These are phyloP conservation scores for Martensiomyces pterosporus DNA, from an alignment of 192 early-diverging fungal genomes.

Conservation along the genomic window DNA sequence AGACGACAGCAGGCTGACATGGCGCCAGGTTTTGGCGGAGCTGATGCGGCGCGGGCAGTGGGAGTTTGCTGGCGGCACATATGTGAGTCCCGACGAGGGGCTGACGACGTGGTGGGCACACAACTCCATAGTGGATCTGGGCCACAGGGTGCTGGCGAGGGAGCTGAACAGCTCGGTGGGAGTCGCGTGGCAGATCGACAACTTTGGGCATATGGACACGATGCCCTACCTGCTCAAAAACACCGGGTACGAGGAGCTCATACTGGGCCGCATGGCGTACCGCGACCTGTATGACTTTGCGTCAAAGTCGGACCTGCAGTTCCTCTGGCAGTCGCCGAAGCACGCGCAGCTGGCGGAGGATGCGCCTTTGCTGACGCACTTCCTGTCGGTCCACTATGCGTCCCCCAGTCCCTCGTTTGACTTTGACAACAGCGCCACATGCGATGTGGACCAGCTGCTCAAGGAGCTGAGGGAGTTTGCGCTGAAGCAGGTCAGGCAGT, in stretches of 20 bases:
- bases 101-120: conserved; percentile 48
- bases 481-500: conserved; percentile 24
- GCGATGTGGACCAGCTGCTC: conserved; percentile 18
- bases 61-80: conserved; percentile 37
- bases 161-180: conserved; percentile 18
- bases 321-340: conserved; percentile 23
- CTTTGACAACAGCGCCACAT: conserved; percentile 24
- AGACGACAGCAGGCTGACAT: conserved; percentile 7
- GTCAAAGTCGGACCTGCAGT: conserved; percentile 15
- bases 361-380: conserved; percentile 24
- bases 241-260: conserved; percentile 23
- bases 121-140: conserved; percentile 32
- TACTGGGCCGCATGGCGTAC: conserved; percentile 42
- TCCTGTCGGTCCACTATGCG: conserved; percentile 32
- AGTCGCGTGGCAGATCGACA: conserved; percentile 44
- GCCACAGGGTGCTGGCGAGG: conserved; percentile 18
- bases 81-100: conserved; percentile 47
- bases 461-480: conserved; percentile 19
- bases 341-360: neutral
- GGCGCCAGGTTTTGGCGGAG: conserved; percentile 22
- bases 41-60: conserved; percentile 21
- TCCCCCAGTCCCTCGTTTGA: conserved; percentile 26
- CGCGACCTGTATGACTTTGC: conserved; percentile 29
- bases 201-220: conserved; percentile 30
- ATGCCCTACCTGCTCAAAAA: conserved; percentile 28